phyloP scores from a whole-genome alignment of 108 stramenopile genomes.

The Epithemia pelagica region DNA sequence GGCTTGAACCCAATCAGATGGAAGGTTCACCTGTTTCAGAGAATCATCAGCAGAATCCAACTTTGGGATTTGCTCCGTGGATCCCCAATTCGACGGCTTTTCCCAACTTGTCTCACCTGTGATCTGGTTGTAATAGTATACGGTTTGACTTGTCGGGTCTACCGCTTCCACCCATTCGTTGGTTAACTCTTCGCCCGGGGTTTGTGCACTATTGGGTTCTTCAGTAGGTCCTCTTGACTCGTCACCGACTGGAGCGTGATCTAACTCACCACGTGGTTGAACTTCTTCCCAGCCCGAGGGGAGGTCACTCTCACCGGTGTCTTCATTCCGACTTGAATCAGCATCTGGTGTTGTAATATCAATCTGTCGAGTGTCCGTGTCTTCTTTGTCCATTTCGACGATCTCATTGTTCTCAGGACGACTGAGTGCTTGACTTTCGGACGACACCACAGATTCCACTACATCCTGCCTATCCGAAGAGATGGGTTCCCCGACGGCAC shows the following conservation, averaged over 20 bases:
- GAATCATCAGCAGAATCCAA: too few species aligned
- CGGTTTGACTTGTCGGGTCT: conserved; percentile 36
- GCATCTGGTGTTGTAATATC: neutral
- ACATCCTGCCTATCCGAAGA: too few species aligned
- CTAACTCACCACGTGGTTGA: neutral
- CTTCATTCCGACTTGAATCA: neutral
- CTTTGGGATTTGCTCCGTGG: neutral
- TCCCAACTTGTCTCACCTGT: conserved; percentile 47
- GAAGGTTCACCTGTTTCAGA: too few species aligned
- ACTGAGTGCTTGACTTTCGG: conserved; percentile 1
- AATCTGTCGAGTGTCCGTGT: too few species aligned
- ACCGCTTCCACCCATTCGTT: conserved; percentile 46
- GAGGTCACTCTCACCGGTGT: neutral
- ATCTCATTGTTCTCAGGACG: conserved; percentile 1
- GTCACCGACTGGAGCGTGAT: neutral
- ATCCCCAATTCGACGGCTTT: neutral
- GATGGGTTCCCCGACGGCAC: too few species aligned
- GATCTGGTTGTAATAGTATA: conserved; percentile 42
- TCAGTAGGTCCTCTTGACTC: neutral
- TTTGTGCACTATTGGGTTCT: neutral
- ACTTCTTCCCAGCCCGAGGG: neutral
- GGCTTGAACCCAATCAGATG: neutral
- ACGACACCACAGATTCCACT: neutral
- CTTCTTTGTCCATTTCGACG: neutral
- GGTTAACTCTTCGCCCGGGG: conserved; percentile 11